Percentiles rank a stretch among this genome's conserved stretches.
phyloP scores from a whole-genome alignment of 2,329 filamentous ascomycete genomes.

The Colletotrichum chlorophyti region DNA sequence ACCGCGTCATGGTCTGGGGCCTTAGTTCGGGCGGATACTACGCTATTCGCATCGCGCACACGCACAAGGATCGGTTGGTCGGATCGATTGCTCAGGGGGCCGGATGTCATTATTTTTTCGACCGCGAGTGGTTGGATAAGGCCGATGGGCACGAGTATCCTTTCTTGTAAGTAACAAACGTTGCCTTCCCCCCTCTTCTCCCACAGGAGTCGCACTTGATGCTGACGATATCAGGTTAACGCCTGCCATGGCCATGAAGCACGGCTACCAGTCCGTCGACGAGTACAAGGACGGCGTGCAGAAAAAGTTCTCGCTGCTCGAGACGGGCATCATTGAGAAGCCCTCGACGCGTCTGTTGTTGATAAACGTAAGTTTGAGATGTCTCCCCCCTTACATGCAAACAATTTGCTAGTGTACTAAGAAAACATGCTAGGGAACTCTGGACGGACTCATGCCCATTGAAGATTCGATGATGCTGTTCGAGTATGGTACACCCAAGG shows the following conservation, averaged over 20 bases:
- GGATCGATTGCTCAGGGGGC: conserved; percentile 67
- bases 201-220: background rate
- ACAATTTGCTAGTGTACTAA: too few relatives aligned
- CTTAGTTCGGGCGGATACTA: conserved; percentile 73
- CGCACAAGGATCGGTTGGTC: conserved; percentile 60
- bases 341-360: conserved; percentile 64
- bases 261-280: conserved; percentile 64
- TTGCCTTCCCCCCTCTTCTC: too few relatives aligned
- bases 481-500: conserved; percentile 70
- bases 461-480: conserved; percentile 71
- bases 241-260: conserved; percentile 65
- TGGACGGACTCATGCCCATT: conserved; percentile 71
- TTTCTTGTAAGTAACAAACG: conserved; percentile 51
- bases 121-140: conserved; percentile 60
- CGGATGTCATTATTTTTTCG: conserved; percentile 62
- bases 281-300: conserved; percentile 62
- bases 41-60: conserved; percentile 71
- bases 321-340: conserved; percentile 62
- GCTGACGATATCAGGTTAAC: conserved; percentile 46
- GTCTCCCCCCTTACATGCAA: too few relatives aligned
- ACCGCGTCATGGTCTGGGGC: conserved; percentile 67
- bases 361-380: conserved; percentile 59
- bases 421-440: conserved; percentile 54
- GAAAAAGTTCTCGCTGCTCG: conserved; percentile 68
- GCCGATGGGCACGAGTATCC: conserved; percentile 73